These are phyloP conservation scores for Pyropia yezoensis DNA, from an alignment of 23 red algal species.

Conservation along the genomic window DNA sequence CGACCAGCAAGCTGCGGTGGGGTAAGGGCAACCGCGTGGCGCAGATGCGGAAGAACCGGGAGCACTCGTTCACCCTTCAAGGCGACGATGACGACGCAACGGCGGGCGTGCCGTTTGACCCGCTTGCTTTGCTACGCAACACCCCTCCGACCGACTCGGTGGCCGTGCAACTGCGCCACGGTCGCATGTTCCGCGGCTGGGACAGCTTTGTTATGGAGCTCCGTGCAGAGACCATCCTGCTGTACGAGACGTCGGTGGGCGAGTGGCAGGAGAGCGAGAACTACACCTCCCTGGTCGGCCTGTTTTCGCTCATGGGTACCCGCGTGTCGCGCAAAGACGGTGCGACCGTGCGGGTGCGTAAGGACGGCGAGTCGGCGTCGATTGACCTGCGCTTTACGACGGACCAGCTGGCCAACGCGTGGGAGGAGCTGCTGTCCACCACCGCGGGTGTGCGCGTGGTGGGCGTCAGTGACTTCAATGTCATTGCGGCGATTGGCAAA, in stretches of 20 bases:
- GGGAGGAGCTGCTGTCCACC: neutral
- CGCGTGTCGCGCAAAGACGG: neutral
- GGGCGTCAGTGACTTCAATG: constrained; percentile 62
- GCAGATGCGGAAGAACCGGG: too few relatives aligned
- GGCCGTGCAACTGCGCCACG: too few relatives aligned
- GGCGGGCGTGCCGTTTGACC: too few relatives aligned
- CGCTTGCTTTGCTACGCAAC: too few relatives aligned
- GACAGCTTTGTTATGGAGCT: constrained; percentile 3
- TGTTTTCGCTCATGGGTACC: too few relatives aligned
- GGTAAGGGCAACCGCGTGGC: too few relatives aligned
- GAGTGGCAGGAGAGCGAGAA: neutral
- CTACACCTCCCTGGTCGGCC: neutral
- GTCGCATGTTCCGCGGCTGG: too few relatives aligned
- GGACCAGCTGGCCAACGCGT: neutral
- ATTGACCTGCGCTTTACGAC: neutral
- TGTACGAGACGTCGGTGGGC: neutral
- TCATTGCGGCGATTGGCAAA: constrained; percentile 73
- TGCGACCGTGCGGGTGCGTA: neutral
- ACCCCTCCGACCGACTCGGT: too few relatives aligned
- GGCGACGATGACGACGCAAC: too few relatives aligned
- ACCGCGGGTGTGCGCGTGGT: neutral
- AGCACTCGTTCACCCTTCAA: too few relatives aligned
- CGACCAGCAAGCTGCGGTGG: too few relatives aligned
- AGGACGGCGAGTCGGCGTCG: neutral
- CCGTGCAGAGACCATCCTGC: neutral